Base-by-base conservation (phyloP, 2,329 filamentous ascomycete species). In the Sclerotinia sclerotiorum region DNA sequence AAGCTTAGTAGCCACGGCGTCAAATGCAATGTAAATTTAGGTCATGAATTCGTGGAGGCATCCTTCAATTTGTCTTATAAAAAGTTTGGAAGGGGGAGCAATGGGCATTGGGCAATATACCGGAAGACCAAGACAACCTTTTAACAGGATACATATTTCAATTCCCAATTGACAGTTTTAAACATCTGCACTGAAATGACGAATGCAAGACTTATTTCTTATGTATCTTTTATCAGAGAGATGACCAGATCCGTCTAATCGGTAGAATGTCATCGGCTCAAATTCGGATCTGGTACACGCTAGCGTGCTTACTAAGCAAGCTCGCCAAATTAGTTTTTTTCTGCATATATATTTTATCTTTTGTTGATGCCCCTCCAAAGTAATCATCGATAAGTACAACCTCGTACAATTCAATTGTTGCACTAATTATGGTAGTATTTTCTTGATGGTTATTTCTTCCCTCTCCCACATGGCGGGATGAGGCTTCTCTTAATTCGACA, bases 401-500 rank as follows among this genome's bases (percentile, higher is more conserved):
- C 44, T 48, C 32, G 32, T 15, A 35, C 52, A 48, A 46, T 44
- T 17, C 29, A 32, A 27, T 52, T 54, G 21, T 52, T 10, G 17
- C 46, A n/a, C 51, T 57, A 69, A 70, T 44, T 51, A 69, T 73
- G 57, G 61, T 74, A 65, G 73, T 71, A 69, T 69, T 69, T 27
- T 68, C 54, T 76, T 70, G 73, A 72, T 65, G 70, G 69, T 61
- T 46, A 60, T 44, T 61, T 65, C 49, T 69, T 39, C 27, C 57
- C 67, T 72, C 70, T 72, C 74, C 72, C 70, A 69, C 52, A 71
- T 64, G 72, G 72, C 70, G 72, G 75, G 69, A 87, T 90, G 85
- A 84, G 84, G 76, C 79, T 97, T 67, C 88, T 93, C 75, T 84
- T 97, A 74, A 87, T 97, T 75, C 89, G 93, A 68, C 93, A 97